Evolutionary conservation across 768 basidiomycete species (phyloP).

Genomic region (Tricholomella constricta): DNA sequence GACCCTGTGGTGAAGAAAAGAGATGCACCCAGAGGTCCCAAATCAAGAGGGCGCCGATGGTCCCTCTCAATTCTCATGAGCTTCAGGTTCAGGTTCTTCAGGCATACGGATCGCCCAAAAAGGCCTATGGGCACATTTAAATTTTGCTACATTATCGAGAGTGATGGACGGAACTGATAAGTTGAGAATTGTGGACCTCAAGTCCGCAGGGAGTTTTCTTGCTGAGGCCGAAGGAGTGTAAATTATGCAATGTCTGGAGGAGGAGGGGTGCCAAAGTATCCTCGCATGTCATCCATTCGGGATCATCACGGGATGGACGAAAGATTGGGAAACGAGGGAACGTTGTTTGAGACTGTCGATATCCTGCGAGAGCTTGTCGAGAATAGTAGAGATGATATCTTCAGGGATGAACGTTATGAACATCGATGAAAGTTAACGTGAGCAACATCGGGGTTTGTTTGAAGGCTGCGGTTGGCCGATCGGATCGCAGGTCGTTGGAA

Average conservation of each 20-base stretch:
- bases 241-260: slow-evolving; percentile 11
- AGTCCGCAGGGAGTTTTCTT: too few relatives aligned
- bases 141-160: slow-evolving; percentile 2
- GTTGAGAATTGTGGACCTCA: too few relatives aligned
- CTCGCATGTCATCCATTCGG: slow-evolving; percentile 14
- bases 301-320: slow-evolving; percentile 8
- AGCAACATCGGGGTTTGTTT: too few relatives aligned
- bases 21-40: too few relatives aligned
- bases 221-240: slow-evolving; percentile 8
- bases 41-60: background rate
- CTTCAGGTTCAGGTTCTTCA: background rate
- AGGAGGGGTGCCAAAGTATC: slow-evolving; percentile 16
- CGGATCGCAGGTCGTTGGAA: too few relatives aligned
- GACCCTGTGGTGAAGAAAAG: too few relatives aligned
- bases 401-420: slow-evolving; percentile 1
- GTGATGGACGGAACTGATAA: too few relatives aligned
- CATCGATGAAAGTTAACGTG: too few relatives aligned
- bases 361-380: too few relatives aligned
- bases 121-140: too few relatives aligned
- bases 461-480: too few relatives aligned
- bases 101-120: background rate
- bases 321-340: slow-evolving; percentile 9
- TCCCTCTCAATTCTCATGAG: background rate
- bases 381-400: too few relatives aligned
- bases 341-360: background rate